These are phyloP conservation scores for Chrysoporthe austroafricana DNA, from an alignment of 2,329 filamentous ascomycete genomes.

Conservation along the genomic window DNA sequence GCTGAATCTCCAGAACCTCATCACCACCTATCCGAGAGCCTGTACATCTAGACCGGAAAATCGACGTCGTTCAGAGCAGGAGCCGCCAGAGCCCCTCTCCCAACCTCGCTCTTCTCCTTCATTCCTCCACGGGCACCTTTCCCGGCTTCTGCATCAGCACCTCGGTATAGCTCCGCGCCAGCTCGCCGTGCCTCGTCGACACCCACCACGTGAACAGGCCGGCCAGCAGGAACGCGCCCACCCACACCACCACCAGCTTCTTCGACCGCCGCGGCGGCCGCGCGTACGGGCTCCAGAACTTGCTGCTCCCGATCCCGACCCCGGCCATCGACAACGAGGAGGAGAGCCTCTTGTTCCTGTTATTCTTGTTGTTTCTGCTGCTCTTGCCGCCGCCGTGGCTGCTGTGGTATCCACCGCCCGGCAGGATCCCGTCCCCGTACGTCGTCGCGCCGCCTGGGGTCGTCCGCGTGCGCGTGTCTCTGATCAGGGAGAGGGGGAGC, in stretches of 20 bases:
- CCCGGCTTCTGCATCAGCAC: conserved; percentile 19
- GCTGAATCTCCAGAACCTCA: no score
- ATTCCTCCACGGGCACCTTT: conserved; percentile 20
- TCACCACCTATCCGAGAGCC: no score
- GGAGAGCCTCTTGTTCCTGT: conserved; percentile 7
- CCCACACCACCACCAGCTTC: conserved; percentile 26
- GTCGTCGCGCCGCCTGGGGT: background rate
- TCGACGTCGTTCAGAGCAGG: no score
- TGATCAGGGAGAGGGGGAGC: conserved; percentile 26
- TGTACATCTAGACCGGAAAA: no score
- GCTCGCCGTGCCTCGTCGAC: conserved; percentile 10
- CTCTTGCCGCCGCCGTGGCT: background rate
- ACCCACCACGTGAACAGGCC: conserved; percentile 26
- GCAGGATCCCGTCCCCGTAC: conserved; percentile 18
- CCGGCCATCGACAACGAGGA: conserved; percentile 1
- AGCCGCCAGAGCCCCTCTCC: no score
- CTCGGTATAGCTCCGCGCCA: conserved; percentile 19
- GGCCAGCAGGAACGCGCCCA: conserved; percentile 18
- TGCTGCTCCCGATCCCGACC: no score
- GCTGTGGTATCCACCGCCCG: conserved; percentile 7
- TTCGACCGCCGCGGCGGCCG: conserved; percentile 26
- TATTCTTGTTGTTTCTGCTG: background rate
- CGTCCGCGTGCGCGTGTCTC: conserved; percentile 27
- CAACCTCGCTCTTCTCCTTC: background rate
- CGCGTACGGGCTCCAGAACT: conserved; percentile 26